Percentiles rank a stretch among this genome's conserved stretches.
Conservation (phyloP, 495 filamentous ascomycete genomes). For the Penicillium herquei region DNA sequence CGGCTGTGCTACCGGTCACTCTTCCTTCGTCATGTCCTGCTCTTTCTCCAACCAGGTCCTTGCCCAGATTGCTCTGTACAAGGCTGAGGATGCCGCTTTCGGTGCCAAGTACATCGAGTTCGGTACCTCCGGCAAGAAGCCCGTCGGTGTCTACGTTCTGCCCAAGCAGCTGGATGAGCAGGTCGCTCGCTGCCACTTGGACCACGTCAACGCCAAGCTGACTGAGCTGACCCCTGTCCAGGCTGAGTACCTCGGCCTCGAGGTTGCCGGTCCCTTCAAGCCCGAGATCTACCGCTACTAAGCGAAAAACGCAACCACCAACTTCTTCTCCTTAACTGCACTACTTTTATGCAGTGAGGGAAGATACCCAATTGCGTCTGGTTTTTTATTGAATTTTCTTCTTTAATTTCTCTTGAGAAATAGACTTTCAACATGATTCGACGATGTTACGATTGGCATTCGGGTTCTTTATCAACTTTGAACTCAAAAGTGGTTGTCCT, state of each 20-base stretch:
- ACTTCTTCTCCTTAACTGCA: not conserved
- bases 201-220: slow-evolving; percentile 93
- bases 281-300: slow-evolving; percentile 68
- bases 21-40: slow-evolving; percentile 99
- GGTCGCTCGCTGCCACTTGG: slow-evolving; percentile 89
- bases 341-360: slow-evolving; percentile 2
- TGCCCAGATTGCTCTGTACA: slow-evolving; percentile 97
- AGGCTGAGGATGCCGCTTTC: slow-evolving; percentile 84
- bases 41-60: slow-evolving; percentile 99
- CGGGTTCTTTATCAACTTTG: slow-evolving; percentile 47
- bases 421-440: slow-evolving; percentile 63
- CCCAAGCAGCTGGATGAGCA: slow-evolving; percentile 99
- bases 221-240: slow-evolving; percentile 79
- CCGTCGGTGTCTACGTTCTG: slow-evolving; percentile 90
- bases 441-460: slow-evolving; percentile 60
- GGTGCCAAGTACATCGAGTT: slow-evolving; percentile 94
- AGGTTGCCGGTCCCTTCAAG: slow-evolving; percentile 90
- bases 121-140: slow-evolving; percentile 85
- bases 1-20: slow-evolving; percentile 98
- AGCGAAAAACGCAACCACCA: slow-evolving; percentile 14
- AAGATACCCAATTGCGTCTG: slow-evolving; percentile 36
- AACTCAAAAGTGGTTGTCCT: slow-evolving; percentile 59
- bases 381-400: slow-evolving; percentile 28
- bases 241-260: slow-evolving; percentile 89
- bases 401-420: slow-evolving; percentile 22